A percentile compares a stretch with the other conserved stretches of the same genome.
These are phyloP conservation scores for Thelonectria olida DNA, from an alignment of 2,329 filamentous ascomycete genomes.

Conservation along the genomic window DNA sequence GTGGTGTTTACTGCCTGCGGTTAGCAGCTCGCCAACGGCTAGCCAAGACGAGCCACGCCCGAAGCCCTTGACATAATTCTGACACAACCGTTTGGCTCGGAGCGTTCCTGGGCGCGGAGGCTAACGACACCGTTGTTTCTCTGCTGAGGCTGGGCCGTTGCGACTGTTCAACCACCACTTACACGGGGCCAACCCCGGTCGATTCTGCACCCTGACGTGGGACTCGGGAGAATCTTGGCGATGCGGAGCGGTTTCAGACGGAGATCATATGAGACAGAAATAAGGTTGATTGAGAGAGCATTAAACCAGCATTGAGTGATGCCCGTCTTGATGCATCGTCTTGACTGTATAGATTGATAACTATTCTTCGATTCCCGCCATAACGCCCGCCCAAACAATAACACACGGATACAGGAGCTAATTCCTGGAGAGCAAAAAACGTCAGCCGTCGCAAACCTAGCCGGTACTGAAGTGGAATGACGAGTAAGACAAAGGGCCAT, in stretches of 20 bases:
- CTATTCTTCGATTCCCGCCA: not conserved
- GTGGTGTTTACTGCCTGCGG: too few species aligned
- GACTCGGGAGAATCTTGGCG: not conserved
- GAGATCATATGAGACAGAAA: too few species aligned
- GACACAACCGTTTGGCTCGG: not conserved
- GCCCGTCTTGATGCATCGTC: too few species aligned
- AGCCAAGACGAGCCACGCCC: too few species aligned
- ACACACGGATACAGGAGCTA: slow-evolving; percentile 22
- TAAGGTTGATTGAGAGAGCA: too few species aligned
- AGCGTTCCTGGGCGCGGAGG: not conserved
- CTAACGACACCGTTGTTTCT: too few species aligned
- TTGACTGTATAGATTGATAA: too few species aligned
- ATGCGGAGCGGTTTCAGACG: not conserved
- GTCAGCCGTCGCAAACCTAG: slow-evolving; percentile 29
- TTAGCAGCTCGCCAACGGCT: not conserved
- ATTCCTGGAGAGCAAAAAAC: slow-evolving; percentile 34
- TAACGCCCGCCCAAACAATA: slow-evolving; percentile 5
- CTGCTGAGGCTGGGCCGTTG: too few species aligned
- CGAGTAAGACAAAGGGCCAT: slow-evolving; percentile 39
- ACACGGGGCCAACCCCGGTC: not conserved
- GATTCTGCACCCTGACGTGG: slow-evolving; percentile 31
- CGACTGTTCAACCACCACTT: not conserved
- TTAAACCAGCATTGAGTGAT: too few species aligned
- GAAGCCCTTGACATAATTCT: not conserved
- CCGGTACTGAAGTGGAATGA: slow-evolving; percentile 39